Evolutionary conservation across 2,329 filamentous ascomycete species (phyloP).

Genomic region (Colletotrichum neosansevieriae): DNA sequence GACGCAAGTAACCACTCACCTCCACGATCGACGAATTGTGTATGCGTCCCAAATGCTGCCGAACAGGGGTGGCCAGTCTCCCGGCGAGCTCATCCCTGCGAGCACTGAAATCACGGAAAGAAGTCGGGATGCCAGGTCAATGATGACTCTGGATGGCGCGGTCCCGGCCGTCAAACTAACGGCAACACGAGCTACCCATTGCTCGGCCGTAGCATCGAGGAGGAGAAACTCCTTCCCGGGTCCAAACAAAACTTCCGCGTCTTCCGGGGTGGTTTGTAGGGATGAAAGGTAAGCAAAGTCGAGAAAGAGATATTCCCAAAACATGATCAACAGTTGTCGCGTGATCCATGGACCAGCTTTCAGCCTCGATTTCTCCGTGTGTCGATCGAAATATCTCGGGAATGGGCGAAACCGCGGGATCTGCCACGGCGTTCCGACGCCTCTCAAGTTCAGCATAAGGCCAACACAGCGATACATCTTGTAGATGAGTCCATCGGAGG

Average conservation of each 20-base stretch:
- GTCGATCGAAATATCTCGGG: background rate
- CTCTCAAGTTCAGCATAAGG: background rate
- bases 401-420: background rate
- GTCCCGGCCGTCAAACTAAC: background rate
- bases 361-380: background rate
- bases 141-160: background rate
- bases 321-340: background rate
- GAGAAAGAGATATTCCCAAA: background rate
- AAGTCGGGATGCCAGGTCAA: background rate
- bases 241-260: background rate
- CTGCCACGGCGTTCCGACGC: background rate
- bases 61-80: background rate
- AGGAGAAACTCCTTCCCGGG: background rate
- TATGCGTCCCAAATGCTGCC: conserved; percentile 1
- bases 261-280: background rate
- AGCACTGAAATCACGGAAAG: background rate
- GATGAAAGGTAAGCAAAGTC: background rate
- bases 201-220: background rate
- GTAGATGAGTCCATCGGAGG: background rate
- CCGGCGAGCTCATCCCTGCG: background rate
- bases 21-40: background rate
- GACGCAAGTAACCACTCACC: background rate
- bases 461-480: background rate
- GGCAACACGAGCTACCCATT: background rate
- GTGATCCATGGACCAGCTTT: background rate